These are phyloP conservation scores for Edaphochlamys debaryana DNA, from an alignment of 139 green algal genomes.

Conservation along the genomic window DNA sequence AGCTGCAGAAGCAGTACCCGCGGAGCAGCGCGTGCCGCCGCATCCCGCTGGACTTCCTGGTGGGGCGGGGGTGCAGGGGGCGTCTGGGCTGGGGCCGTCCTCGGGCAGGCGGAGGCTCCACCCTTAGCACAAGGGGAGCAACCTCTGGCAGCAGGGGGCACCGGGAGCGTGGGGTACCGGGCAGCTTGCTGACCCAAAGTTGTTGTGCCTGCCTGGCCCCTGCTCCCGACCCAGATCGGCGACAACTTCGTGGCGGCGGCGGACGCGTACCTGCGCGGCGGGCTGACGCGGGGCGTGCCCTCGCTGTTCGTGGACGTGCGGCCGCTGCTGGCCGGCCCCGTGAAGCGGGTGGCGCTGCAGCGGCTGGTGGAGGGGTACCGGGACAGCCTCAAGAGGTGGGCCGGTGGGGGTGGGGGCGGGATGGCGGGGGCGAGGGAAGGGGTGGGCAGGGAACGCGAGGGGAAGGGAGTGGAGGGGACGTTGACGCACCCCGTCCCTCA, in stretches of 20 bases:
- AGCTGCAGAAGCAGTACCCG: conserved; percentile 77
- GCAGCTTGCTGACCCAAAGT: too few species aligned
- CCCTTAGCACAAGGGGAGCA: too few species aligned
- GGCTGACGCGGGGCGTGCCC: conserved; percentile 89
- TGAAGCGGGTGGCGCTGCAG: conserved; percentile 49
- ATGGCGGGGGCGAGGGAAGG: not conserved
- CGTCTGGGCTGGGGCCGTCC: not conserved
- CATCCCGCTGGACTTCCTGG: conserved; percentile 92
- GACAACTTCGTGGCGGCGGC: conserved; percentile 76
- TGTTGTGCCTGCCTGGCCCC: not conserved
- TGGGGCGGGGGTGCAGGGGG: conserved; percentile 10
- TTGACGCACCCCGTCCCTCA: too few species aligned
- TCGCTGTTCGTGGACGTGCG: conserved; percentile 94
- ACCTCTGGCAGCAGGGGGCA: too few species aligned
- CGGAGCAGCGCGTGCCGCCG: conserved; percentile 69
- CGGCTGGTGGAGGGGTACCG: conserved; percentile 44
- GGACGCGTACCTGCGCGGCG: conserved; percentile 78
- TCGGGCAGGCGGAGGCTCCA: too few species aligned
- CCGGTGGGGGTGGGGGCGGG: too few species aligned
- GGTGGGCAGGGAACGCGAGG: not conserved
- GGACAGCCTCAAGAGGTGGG: conserved; percentile 26
- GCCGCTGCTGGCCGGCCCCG: conserved; percentile 70
- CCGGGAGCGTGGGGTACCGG: too few species aligned
- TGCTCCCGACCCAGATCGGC: conserved; percentile 52
- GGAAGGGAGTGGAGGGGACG: too few species aligned